Base-by-base conservation (phyloP, 805 yeast genomes). In the Zygosaccharomyces kombuchaensis region DNA sequence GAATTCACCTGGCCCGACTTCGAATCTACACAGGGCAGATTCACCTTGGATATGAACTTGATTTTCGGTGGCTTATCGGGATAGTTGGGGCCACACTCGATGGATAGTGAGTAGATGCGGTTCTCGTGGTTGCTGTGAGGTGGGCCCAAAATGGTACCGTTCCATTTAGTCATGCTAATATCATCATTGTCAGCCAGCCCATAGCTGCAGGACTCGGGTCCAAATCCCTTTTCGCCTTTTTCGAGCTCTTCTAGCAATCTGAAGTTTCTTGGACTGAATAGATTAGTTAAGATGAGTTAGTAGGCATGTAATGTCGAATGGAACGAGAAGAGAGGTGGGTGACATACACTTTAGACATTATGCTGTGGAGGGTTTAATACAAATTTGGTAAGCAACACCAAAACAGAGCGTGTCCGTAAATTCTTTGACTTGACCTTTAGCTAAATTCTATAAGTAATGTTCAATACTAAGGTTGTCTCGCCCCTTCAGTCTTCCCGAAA, bases 61-160 rank as follows among this genome's bases (percentile, higher is more conserved):
- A 93, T 91, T 34, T 66, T 63, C 12, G 99, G 99, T 2, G 99
- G 96, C 55, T 75, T 65, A 50, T 86, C 93, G 1, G 99, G 99
- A 64, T 93, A 93, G 6, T 75, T 70, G 4, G 78, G 80, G 16
- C 89, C 97, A 65, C 97, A 90, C 52, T 79, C 81, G 40, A 93
- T 80, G 43, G 77, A 80, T 45, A 93, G 73, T 29, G 87, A 82
- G 66, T 93, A 93, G 52, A 93, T 93, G 62, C 99, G 77, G 67
- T 93, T 93, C 65, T 90, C 97, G 65, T 91, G 97, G 22, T 78
- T 72, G 40, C 81, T 79, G 60, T 86, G 95, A 29, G 99, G 99
- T 3, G 99, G 99, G 0, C 99, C 99, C 53, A 93, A 72, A 43
- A 93, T 91, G 27, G 99, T 93, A 9, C 97, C 99, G 68, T 90